Evolutionary conservation across 805 yeast species (phyloP), one percentile per base, ranked within the genome.

Genomic region (Cephaloascus albidus): DNA sequence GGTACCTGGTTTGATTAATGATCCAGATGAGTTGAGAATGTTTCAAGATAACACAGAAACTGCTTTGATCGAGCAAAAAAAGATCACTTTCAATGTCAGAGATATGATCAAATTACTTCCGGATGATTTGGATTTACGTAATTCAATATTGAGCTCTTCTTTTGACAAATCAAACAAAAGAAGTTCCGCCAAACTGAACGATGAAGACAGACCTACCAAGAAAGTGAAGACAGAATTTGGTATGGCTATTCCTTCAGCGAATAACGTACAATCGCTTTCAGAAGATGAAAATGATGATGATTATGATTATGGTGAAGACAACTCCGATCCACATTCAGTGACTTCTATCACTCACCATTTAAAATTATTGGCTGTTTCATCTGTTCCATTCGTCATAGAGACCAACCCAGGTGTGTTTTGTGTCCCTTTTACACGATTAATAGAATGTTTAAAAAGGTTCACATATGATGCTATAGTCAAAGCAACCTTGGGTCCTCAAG

Each of bases 371-470:
- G 61, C 83, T 1, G 60, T 68, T 1, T 68, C 75, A 14, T 45
- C 72, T 2, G 43, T 77, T 2, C 80, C 82, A 26, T 87, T 90
- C 47, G 53, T 90, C 36, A 57, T 64, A 43, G 81, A 78, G 56
- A 46, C 57, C 71, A 48, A 65, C 63, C 61, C 76, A 65, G 63
- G 82, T 74, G 45, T 47, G 1, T 85, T 68, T 51, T 74, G 76
- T 44, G 71, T 84, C 16, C 93, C 93, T 35, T 81, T 68, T 54
- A 62, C 74, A 2, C 65, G 69, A 28, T 49, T 85, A 17, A 56
- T 63, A 27, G 65, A 71, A 12, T 46, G 57, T 4, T 55, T 79
- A 19, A 72, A 75, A 48, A 64, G 68, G 35, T 60, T 63, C 41
- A 70, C 70, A 15, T 74, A 71, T 49, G 85, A 81, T 45, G 72